Evolutionary conservation across 371 early-diverging fungal genomes (phyloP).

Genomic region (Mucor racemosus): DNA sequence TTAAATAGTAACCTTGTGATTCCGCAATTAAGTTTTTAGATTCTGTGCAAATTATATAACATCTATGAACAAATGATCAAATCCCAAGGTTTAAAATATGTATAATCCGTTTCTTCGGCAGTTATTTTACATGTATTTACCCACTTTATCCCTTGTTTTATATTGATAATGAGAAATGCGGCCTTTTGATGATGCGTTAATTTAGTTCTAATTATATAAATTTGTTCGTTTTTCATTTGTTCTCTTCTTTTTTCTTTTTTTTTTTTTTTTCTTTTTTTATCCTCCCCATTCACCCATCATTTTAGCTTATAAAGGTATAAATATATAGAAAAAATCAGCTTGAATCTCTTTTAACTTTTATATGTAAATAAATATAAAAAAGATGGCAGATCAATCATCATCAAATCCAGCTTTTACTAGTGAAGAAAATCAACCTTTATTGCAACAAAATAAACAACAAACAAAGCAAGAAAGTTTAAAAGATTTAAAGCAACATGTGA

Average conservation of each 20-base stretch:
- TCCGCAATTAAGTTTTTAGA: constrained; percentile 5
- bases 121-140: neutral
- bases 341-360: too few species aligned
- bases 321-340: neutral
- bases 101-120: neutral
- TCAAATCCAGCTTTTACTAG: neutral
- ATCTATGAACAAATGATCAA: neutral
- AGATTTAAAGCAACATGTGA: constrained; percentile 21
- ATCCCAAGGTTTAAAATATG: neutral
- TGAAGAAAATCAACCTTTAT: constrained; percentile 14
- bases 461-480: constrained; percentile 19
- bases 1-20: neutral
- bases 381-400: constrained; percentile 6
- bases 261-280: neutral
- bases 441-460: constrained; percentile 24
- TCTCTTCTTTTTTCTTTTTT: neutral
- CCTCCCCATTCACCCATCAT: neutral
- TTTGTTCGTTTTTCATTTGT: constrained; percentile 2
- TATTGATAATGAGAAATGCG: neutral
- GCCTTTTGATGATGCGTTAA: neutral
- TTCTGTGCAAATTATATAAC: neutral
- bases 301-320: too few species aligned
- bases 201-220: neutral
- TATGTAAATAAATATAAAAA: too few species aligned
- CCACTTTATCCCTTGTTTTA: constrained; percentile 3